Conservation (phyloP, 208 protist species). For the Acanthamoeba culbertsoni region DNA sequence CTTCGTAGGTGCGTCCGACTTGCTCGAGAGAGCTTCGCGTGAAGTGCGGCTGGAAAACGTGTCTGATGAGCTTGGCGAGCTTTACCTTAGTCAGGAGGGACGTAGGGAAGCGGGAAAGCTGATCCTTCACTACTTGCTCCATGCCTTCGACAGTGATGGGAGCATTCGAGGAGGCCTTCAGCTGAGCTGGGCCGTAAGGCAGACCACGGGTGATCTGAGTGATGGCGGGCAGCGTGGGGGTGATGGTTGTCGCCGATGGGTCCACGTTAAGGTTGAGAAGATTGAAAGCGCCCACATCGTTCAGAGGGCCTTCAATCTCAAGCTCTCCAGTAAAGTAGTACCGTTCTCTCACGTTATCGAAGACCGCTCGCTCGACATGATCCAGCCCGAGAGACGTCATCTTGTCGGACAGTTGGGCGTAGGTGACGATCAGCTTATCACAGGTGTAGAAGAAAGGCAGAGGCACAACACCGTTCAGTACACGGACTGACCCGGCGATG, state of each 20-base stretch:
- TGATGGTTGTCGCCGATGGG: not conserved
- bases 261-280: not conserved
- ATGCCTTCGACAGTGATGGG: not conserved
- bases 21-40: not conserved
- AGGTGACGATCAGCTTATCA: not conserved
- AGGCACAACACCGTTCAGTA: not conserved
- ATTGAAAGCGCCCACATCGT: not conserved
- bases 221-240: not conserved
- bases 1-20: not conserved
- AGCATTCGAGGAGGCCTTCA: conserved; percentile 1
- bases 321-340: conserved; percentile 36
- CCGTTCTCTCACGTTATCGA: not conserved
- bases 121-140: not conserved
- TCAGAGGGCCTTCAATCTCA: not conserved
- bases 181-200: conserved; percentile 12
- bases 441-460: conserved; percentile 9
- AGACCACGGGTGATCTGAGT: not conserved
- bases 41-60: conserved; percentile 53
- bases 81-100: not conserved
- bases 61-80: conserved; percentile 14
- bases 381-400: not conserved
- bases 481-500: not conserved
- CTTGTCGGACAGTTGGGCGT: not conserved
- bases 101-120: not conserved
- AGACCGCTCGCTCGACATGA: not conserved